Percentiles rank a stretch among this genome's conserved stretches.
Conservation (phyloP, 495 filamentous ascomycete species). For the Penicillium psychrofluorescens region DNA sequence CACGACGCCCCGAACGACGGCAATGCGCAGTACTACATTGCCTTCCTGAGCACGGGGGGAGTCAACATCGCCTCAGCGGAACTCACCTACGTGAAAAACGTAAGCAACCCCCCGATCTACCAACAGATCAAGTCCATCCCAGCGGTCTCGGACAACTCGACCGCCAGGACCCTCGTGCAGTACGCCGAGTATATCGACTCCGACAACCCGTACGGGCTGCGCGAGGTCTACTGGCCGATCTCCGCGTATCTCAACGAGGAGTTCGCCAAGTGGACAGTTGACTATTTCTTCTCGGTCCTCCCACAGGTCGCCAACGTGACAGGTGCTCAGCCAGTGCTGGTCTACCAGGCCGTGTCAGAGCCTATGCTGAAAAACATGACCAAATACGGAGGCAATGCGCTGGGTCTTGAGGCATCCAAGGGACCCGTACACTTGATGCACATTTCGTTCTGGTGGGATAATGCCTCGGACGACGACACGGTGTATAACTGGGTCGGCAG, state of each 20-base stretch:
- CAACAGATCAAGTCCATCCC: slow-evolving; percentile 31
- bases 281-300: slow-evolving; percentile 28
- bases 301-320: slow-evolving; percentile 24
- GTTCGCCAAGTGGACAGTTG: slow-evolving; percentile 25
- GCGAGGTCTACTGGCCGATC: slow-evolving; percentile 38
- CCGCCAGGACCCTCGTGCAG: slow-evolving; percentile 35
- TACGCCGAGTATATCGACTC: slow-evolving; percentile 35
- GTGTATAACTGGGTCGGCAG: slow-evolving; percentile 11
- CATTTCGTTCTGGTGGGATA: slow-evolving; percentile 25
- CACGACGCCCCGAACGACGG: slow-evolving; percentile 57
- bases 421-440: slow-evolving; percentile 33
- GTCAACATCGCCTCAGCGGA: slow-evolving; percentile 25
- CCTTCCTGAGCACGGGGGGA: slow-evolving; percentile 26
- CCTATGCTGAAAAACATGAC: slow-evolving; percentile 29
- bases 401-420: slow-evolving; percentile 37
- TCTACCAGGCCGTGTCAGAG: slow-evolving; percentile 42
- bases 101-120: slow-evolving; percentile 33
- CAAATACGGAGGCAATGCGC: slow-evolving; percentile 43
- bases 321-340: slow-evolving; percentile 32
- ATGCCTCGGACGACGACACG: slow-evolving; percentile 23
- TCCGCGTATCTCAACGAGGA: slow-evolving; percentile 28
- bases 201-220: slow-evolving; percentile 33
- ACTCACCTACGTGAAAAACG: slow-evolving; percentile 33
- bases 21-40: slow-evolving; percentile 39
- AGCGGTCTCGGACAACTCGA: slow-evolving; percentile 25